Evolutionary conservation across 2,329 filamentous ascomycete genomes (phyloP).

Genomic region (Metarhizium guizhouense): DNA sequence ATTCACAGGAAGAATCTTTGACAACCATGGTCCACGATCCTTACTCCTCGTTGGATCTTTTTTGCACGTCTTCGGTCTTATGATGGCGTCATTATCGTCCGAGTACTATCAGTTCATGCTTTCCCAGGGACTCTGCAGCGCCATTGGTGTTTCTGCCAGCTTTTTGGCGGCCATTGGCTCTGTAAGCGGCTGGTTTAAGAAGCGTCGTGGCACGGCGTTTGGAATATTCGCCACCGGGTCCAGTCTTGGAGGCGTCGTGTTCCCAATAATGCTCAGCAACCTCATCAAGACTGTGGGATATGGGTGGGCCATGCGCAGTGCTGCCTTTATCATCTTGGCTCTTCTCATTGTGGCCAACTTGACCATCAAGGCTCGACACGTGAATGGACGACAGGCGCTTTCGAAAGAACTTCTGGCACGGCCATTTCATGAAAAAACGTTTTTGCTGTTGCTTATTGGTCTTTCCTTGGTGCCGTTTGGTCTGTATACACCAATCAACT

Average conservation of each 20-base stretch:
- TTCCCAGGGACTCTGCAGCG: slow-evolving; percentile 27
- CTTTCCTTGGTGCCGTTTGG: slow-evolving; percentile 21
- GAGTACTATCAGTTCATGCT: slow-evolving; percentile 14
- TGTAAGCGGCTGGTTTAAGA: slow-evolving; percentile 25
- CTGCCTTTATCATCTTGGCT: slow-evolving; percentile 27
- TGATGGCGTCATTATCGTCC: slow-evolving; percentile 7
- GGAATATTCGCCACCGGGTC: slow-evolving; percentile 27
- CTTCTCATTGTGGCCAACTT: slow-evolving; percentile 23
- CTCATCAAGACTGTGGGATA: slow-evolving; percentile 27
- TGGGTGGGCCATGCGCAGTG: slow-evolving; percentile 30
- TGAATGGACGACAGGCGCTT: neutral
- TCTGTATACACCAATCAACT: slow-evolving; percentile 21
- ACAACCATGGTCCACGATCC: slow-evolving; percentile 51
- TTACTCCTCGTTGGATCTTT: slow-evolving; percentile 44
- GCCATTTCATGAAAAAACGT: slow-evolving; percentile 17
- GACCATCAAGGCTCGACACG: slow-evolving; percentile 20
- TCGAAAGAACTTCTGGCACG: slow-evolving; percentile 3
- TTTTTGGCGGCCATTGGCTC: slow-evolving; percentile 24
- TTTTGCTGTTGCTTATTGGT: slow-evolving; percentile 15
- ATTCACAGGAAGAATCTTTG: slow-evolving; percentile 33
- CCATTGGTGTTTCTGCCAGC: slow-evolving; percentile 25
- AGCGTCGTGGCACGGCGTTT: slow-evolving; percentile 25
- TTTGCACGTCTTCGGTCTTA: slow-evolving; percentile 47
- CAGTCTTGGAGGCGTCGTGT: slow-evolving; percentile 28
- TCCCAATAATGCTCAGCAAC: slow-evolving; percentile 29